These are phyloP conservation scores for Dysphania ambrosioides DNA, from an alignment of 148 eudicot species.

Conservation along the genomic window DNA sequence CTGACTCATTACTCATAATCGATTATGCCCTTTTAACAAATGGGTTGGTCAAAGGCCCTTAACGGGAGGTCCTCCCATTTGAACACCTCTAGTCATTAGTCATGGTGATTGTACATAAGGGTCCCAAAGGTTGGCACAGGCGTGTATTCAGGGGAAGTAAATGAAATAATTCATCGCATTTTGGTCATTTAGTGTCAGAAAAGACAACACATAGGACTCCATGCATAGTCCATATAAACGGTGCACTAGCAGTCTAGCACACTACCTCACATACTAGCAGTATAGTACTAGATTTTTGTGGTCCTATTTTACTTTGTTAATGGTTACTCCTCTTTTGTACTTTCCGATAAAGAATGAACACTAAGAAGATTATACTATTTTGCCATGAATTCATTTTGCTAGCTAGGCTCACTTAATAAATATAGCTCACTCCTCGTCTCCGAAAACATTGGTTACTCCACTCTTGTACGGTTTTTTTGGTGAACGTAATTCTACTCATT, in stretches of 20 bases:
- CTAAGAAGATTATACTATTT: no score
- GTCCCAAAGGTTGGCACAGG: neutral
- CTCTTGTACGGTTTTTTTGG: neutral
- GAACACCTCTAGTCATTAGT: no score
- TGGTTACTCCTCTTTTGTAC: conserved; percentile 4
- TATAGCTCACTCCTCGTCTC: neutral
- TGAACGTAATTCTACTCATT: neutral
- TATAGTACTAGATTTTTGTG: neutral
- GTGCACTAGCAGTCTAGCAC: no score
- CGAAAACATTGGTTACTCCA: no score
- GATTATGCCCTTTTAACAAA: no score
- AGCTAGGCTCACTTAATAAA: neutral
- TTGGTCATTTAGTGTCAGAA: neutral
- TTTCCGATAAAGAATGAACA: conserved; percentile 12
- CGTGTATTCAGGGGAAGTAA: neutral
- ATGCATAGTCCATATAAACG: no score
- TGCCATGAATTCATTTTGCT: no score
- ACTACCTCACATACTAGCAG: no score
- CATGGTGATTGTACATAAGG: no score
- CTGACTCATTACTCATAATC: no score
- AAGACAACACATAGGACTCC: neutral
- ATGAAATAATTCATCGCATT: neutral
- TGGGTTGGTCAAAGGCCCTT: no score
- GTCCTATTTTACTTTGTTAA: conserved; percentile 6
- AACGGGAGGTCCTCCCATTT: no score